phyloP scores from a whole-genome alignment of 805 yeast genomes.

The Candida caryicola region DNA sequence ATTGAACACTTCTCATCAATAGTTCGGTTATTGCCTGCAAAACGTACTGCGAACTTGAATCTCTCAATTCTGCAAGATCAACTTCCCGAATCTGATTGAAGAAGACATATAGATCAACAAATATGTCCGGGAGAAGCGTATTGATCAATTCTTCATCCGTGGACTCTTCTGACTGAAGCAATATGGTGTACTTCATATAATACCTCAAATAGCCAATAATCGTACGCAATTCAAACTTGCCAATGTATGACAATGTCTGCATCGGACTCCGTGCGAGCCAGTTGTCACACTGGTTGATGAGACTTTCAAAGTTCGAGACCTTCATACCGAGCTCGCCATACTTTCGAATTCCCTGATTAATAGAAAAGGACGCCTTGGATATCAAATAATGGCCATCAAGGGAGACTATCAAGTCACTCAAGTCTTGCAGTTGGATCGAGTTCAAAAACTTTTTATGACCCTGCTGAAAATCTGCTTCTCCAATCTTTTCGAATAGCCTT shows the following conservation, averaged over 20 bases:
- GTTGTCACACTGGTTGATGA: slow-evolving; percentile 20
- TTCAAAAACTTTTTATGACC: slow-evolving; percentile 22
- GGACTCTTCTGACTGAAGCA: slow-evolving; percentile 37
- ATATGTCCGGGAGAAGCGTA: slow-evolving; percentile 16
- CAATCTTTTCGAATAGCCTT: slow-evolving; percentile 18
- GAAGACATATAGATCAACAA: slow-evolving; percentile 14
- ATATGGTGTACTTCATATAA: slow-evolving; percentile 26
- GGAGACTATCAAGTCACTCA: slow-evolving; percentile 16
- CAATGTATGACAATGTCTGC: slow-evolving; percentile 7
- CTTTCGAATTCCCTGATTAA: slow-evolving; percentile 21
- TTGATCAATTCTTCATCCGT: slow-evolving; percentile 12
- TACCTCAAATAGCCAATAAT: slow-evolving; percentile 28
- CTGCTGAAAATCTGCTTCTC: slow-evolving; percentile 19
- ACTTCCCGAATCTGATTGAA: slow-evolving; percentile 6
- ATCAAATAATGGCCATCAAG: slow-evolving; percentile 30
- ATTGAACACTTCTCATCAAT: slow-evolving; percentile 29
- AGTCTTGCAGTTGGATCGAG: slow-evolving; percentile 12
- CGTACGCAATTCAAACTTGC: slow-evolving; percentile 17
- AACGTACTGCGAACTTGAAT: slow-evolving; percentile 18
- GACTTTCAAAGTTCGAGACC: slow-evolving; percentile 16
- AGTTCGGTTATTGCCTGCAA: slow-evolving; percentile 27
- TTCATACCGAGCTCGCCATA: slow-evolving; percentile 18
- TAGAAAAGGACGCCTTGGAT: slow-evolving; percentile 20
- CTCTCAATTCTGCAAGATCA: slow-evolving; percentile 1
- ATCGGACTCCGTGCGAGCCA: slow-evolving; percentile 20